Base-by-base conservation (phyloP, 768 basidiomycete species). In the Pulveroboletus ravenelii region DNA sequence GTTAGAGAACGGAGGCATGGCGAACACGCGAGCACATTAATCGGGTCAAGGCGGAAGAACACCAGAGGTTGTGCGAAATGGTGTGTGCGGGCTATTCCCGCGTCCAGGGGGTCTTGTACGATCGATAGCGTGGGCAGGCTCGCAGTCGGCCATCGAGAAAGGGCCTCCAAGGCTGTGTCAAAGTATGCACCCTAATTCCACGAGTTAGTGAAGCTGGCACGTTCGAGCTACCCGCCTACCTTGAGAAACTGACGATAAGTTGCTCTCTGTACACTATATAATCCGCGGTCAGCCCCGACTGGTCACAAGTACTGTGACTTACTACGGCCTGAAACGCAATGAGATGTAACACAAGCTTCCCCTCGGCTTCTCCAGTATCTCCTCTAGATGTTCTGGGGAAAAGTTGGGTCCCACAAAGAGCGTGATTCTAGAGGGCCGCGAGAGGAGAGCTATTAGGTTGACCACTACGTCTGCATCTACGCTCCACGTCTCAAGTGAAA, bases 51-150 rank as follows among this genome's bases (percentile, higher is more conserved):
- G 37, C 77, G 78, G 65, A 88, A 88, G 70, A 93, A 91, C 3
- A 92, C 89, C 55, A 96, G 76, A 1, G 93, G 93, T 60, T 95
- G 93, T 1, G 93, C 93, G 53, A 87, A 87, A 32, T 70, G 58
- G 14, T 57, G 53, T 30, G 37, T 64, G 6, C 58, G 64, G 13
- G 71, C 71, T 31, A 73, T 62, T 27, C 70, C 66, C 1, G 72
- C 61, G 35, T 77, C 73, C 4, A 81, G 66, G 2, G 81, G 76
- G 53, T 88, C 87, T 67, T 89, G 86, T 10, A 86, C 71, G 41
- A 89, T 77, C 4, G 85, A 87, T 3, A 87, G 59, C 0, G 68
- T 66, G 1, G 72, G 68, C 2, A 85, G 64, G 14, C 66, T 55
- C 9, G 48, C 42, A 10, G 62, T 18, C 4, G 84, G 81, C 87